phyloP scores from a whole-genome alignment of 208 protist genomes.

The Blechomonas ayalai region DNA sequence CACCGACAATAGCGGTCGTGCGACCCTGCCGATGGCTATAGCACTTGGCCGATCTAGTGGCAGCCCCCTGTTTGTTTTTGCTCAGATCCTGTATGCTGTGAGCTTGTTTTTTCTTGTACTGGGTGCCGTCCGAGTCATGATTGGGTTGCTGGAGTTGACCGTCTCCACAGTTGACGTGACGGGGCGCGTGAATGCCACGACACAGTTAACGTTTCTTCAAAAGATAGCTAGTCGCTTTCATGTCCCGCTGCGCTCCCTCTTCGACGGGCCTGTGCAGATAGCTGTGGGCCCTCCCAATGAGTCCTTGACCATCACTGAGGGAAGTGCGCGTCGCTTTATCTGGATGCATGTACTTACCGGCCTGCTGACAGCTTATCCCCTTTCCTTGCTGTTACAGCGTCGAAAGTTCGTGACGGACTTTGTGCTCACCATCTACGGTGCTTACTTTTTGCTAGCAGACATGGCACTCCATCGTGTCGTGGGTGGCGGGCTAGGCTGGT shows the following conservation, averaged over 20 bases:
- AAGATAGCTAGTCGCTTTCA: constrained; percentile 28
- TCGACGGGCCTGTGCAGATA: constrained; percentile 15
- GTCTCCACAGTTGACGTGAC: not conserved
- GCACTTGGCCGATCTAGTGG: constrained; percentile 37
- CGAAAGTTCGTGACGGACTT: constrained; percentile 82
- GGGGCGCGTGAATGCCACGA: not conserved
- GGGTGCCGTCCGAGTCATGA: constrained; percentile 21
- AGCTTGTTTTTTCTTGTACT: constrained; percentile 52
- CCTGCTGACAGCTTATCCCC: constrained; percentile 29
- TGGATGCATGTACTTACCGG: constrained; percentile 53
- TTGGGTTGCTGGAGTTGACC: constrained; percentile 24
- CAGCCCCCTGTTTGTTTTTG: constrained; percentile 44
- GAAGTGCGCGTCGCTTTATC: constrained; percentile 35
- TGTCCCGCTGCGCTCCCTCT: constrained; percentile 45
- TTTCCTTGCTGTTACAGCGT: constrained; percentile 56
- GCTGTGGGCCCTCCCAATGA: not conserved
- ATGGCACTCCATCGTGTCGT: constrained; percentile 24
- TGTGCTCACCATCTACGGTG: constrained; percentile 55
- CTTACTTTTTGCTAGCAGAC: constrained; percentile 47
- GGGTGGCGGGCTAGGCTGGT: constrained; percentile 48
- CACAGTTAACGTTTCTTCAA: not conserved
- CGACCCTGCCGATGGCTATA: constrained; percentile 33
- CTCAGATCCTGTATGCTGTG: constrained; percentile 56
- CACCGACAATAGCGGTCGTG: too few species aligned
- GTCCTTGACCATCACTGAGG: not conserved